Evolutionary conservation across 2,329 filamentous ascomycete species (phyloP).

Genomic region (Sclerotinia sclerotiorum): DNA sequence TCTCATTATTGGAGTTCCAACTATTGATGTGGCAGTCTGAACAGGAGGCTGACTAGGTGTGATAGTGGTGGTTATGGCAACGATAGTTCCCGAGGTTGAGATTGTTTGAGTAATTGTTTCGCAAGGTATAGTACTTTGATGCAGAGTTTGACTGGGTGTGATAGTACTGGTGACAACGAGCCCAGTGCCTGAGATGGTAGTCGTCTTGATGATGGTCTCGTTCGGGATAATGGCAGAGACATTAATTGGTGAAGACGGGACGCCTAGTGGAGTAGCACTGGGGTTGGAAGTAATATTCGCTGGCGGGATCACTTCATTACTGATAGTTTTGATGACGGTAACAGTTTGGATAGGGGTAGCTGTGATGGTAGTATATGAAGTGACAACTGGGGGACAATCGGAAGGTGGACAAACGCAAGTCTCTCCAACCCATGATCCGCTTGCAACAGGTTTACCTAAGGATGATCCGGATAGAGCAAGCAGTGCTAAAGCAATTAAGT

Average conservation of each 20-base stretch:
- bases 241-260: neutral
- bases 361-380: slow-evolving; percentile 18
- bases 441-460: slow-evolving; percentile 23
- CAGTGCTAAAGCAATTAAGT: slow-evolving; percentile 11
- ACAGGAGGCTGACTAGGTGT: neutral
- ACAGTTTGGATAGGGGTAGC: slow-evolving; percentile 13
- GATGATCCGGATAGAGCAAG: slow-evolving; percentile 20
- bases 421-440: slow-evolving; percentile 13
- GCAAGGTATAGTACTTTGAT: neutral
- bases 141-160: neutral
- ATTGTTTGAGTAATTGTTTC: slow-evolving; percentile 1
- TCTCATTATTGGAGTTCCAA: slow-evolving; percentile 6
- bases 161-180: slow-evolving; percentile 4
- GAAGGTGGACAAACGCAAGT: slow-evolving; percentile 12
- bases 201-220: neutral
- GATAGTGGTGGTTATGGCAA: slow-evolving; percentile 1
- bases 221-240: neutral
- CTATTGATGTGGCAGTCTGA: neutral
- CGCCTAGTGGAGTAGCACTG: neutral
- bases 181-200: slow-evolving; percentile 11
- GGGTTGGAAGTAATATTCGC: neutral
- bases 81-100: slow-evolving; percentile 6
- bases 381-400: slow-evolving; percentile 6
- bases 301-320: neutral
- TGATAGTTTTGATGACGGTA: slow-evolving; percentile 15